Percentiles rank a stretch among this genome's conserved stretches.
Conservation (phyloP, 78 protist species). For the Tieghemostelium lacteum region DNA sequence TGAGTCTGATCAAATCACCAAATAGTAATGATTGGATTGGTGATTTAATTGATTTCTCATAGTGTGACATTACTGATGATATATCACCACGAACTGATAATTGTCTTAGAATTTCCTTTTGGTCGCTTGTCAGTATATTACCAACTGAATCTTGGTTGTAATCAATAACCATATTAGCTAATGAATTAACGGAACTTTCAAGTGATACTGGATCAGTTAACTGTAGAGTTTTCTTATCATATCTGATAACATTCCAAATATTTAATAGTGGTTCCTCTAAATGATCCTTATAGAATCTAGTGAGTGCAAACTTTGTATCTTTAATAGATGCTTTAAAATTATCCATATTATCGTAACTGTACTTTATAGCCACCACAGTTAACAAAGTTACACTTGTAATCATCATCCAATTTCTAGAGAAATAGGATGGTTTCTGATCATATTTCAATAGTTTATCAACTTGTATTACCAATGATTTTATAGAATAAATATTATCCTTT, state of each 20-base stretch:
- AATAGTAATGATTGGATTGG: conserved; percentile 19
- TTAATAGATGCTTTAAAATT: conserved; percentile 1
- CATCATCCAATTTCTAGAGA: conserved; percentile 34
- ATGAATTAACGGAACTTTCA: conserved; percentile 31
- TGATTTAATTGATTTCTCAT: conserved; percentile 21
- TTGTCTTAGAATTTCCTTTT: not conserved
- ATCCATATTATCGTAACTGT: conserved; percentile 27
- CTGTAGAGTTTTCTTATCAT: conserved; percentile 35
- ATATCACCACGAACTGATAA: conserved; percentile 46
- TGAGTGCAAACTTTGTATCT: conserved; percentile 9
- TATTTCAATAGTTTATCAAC: not conserved
- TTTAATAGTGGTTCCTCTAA: conserved; percentile 39
- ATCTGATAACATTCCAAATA: conserved; percentile 64
- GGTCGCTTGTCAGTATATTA: not conserved
- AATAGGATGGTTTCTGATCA: not conserved
- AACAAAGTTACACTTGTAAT: not conserved
- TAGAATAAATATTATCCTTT: not conserved
- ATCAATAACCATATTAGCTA: conserved; percentile 48
- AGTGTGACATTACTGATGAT: conserved; percentile 31
- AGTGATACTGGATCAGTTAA: conserved; percentile 45
- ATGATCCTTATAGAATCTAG: conserved; percentile 49
- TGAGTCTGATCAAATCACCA: conserved; percentile 62
- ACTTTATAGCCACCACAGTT: not conserved
- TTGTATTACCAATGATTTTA: not conserved
- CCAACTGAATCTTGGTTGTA: not conserved